Evolutionary conservation across 495 filamentous ascomycete genomes (phyloP), one percentile per base, ranked within the genome.

Genomic region (Hyaloscypha hepaticicola): DNA sequence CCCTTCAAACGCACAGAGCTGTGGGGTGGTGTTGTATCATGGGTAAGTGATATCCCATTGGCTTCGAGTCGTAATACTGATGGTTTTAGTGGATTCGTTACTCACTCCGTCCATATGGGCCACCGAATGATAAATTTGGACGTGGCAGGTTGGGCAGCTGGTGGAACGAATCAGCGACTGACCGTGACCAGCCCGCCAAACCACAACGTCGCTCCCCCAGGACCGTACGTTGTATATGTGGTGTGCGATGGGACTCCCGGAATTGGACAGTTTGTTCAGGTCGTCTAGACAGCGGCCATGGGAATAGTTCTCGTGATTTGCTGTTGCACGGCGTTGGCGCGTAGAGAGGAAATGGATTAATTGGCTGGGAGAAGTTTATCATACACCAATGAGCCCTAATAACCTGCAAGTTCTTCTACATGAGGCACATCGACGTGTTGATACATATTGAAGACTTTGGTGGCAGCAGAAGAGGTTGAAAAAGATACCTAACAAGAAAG

Each of bases 181-280:
- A 79, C 67, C 2, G 83, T 84, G 25, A 82, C 71, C 27, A 79
- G 77, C 73, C 84, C 86, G 21, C 82, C 84, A 21, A 85, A 79
- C 63, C 74, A 69, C 49, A 85, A 82, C 55, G 73, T 86, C 25
- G 79, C 79, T 45, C 84, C 83, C 26, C 82, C 85, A 26, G 85
- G 85, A 27, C 85, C 85, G 53, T 87, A 87, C 70, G 78, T 87
- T 33, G 72, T 87, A n/a, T 88, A 83, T 69, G 82, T 86, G 38
- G 72, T 86, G 21, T 78, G 76, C 21, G 83, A 87, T 71, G 83
- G 85, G n/a, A 78, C 87, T 33, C 85, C 85, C n/a, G 77, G 73
- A 34, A 53, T 83, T 64, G 83, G 83, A 3, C 80, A 83, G 66
- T 84, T 83, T 65, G 82, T 86, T 24, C 50, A 45, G 25, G 59